Evolutionary conservation across 257 asterid genomes (phyloP).

Genomic region (Solanum pennellii): DNA sequence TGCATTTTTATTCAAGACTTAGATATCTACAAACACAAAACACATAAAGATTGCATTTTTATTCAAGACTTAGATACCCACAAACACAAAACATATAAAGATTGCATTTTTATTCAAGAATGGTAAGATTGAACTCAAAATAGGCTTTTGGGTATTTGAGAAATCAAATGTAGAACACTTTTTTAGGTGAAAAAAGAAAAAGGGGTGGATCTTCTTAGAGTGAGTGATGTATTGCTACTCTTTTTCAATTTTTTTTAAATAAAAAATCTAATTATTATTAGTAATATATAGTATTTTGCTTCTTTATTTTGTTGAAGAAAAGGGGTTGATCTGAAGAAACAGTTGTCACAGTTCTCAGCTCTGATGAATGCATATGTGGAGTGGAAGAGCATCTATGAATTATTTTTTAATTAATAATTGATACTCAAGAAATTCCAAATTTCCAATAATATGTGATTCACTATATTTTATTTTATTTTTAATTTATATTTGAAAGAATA

Average conservation of each 20-base stretch:
- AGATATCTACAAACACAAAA: constrained; percentile 8
- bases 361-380: neutral
- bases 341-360: neutral
- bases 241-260: neutral
- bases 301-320: neutral
- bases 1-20: neutral
- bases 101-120: neutral
- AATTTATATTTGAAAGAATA: neutral
- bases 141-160: neutral
- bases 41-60: neutral
- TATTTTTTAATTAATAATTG: neutral
- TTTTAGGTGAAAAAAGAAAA: neutral
- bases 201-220: neutral
- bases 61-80: constrained; percentile 2
- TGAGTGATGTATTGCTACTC: neutral
- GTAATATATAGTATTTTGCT: neutral
- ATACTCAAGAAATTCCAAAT: neutral
- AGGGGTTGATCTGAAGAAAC: neutral
- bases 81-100: constrained; percentile 3
- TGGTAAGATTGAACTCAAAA: neutral
- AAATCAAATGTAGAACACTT: neutral
- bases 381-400: neutral
- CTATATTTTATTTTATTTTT: neutral
- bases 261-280: no score
- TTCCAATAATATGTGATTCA: neutral